Evolutionary conservation across 352 stramenopile genomes (phyloP).

Genomic region (Nothophytophthora sp.): DNA sequence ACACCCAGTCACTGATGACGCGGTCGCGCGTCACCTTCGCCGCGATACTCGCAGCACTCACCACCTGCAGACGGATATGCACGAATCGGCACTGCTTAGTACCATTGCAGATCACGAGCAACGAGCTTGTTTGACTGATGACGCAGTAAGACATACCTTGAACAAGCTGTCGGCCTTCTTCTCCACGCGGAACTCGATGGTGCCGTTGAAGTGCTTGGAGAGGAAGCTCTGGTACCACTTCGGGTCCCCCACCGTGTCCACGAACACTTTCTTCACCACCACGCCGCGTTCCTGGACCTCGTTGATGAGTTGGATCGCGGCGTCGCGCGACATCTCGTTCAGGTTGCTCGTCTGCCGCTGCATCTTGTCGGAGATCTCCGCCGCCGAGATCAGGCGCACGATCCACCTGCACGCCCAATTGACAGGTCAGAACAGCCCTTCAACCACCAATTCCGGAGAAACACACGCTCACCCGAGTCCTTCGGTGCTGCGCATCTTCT

Average conservation of each 20-base stretch:
- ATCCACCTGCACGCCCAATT: conserved; percentile 75
- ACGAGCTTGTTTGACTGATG: too few species aligned
- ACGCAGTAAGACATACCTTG: too few species aligned
- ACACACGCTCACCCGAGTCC: conserved; percentile 62
- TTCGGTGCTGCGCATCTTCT: conserved; percentile 80
- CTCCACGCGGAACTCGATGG: conserved; percentile 94
- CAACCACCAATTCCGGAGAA: background rate
- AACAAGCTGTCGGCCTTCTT: conserved; percentile 97
- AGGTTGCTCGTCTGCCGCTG: conserved; percentile 89
- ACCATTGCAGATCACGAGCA: too few species aligned
- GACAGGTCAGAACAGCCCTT: background rate
- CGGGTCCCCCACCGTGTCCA: conserved; percentile 95
- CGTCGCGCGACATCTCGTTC: conserved; percentile 95
- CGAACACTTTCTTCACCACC: conserved; percentile 89
- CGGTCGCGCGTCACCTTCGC: conserved; percentile 94
- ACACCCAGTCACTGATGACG: conserved; percentile 90
- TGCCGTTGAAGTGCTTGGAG: conserved; percentile 88
- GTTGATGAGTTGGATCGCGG: conserved; percentile 93
- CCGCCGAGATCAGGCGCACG: conserved; percentile 89
- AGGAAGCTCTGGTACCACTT: conserved; percentile 91
- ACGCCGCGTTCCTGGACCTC: conserved; percentile 87
- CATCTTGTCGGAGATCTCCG: conserved; percentile 96
- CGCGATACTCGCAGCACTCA: conserved; percentile 92
- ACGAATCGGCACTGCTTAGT: too few species aligned
- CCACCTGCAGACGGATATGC: conserved; percentile 43